Evolutionary conservation across 108 stramenopile species (phyloP), one percentile per base, ranked within the genome.

Genomic region (Pseudonitzschia multistriata): DNA sequence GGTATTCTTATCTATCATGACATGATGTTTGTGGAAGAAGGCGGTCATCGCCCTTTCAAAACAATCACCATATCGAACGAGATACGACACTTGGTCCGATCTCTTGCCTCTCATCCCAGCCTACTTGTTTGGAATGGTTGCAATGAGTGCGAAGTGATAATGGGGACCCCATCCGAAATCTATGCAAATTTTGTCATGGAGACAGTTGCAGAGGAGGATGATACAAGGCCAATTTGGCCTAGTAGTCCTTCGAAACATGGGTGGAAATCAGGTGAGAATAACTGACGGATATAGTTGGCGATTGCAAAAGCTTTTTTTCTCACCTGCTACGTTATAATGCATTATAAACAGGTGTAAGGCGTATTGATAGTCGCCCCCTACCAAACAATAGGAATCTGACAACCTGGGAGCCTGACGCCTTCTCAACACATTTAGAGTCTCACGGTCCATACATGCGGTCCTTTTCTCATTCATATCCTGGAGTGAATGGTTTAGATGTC

Each of bases 1-100:
- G 91, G 91, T 3, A 78, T 92, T 62, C 37, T 92, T 27, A 45
- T 92, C 3, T 85, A 81, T 49, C 88, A 89, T 62, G 89, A 90
- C 40, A 76, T 85, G 70, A 83, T 85, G 84, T 85, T 79, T 62
- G 87, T 74, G 2, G 77, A 83, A 29, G 73, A 77, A 30, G 72
- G 28, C 10, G 54, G 70, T 8, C 83, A 88, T 64, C 31, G 70
- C 6, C 72, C 83, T 48, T 25, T 30, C 0, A 22, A 72, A 59
- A 76, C 68, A 0, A 13, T 21, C 15, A 68, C 30, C 10, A 67
- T 81, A 14, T 72, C 76, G 22, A 15, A 63, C 31, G 87, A 88
- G 60, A 74, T 88, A 25, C 55, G 74, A 10, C 73, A 83, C 62
- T 64, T 64, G 5, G 77, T 88, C 17, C 74, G 80, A 37, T 42